Evolutionary conservation across 352 stramenopile genomes (phyloP).

Genomic region (Saprolegnia diclina): DNA sequence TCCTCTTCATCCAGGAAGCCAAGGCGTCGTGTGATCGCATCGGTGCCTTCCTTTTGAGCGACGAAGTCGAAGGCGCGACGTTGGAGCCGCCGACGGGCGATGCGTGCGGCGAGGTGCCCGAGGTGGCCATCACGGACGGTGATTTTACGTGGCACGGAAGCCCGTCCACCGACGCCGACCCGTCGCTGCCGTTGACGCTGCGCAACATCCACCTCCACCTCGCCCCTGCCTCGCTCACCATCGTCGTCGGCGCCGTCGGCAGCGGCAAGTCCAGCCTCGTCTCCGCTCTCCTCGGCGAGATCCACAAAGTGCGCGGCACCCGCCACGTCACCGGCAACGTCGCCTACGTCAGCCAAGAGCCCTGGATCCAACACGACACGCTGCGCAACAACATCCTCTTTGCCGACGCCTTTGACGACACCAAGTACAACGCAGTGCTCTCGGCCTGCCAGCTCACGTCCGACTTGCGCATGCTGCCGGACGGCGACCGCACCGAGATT

Average conservation of each 20-base stretch:
- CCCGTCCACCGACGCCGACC: slow-evolving; percentile 10
- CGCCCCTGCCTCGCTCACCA: slow-evolving; percentile 35
- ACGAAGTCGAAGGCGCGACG: slow-evolving; percentile 32
- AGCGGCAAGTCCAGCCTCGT: slow-evolving; percentile 69
- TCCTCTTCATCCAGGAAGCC: slow-evolving; percentile 42
- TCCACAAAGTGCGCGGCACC: slow-evolving; percentile 29
- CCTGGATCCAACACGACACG: slow-evolving; percentile 51
- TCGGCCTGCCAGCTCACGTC: slow-evolving; percentile 73
- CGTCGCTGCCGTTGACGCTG: slow-evolving; percentile 37
- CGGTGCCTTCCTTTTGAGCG: slow-evolving; percentile 38
- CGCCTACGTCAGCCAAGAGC: slow-evolving; percentile 45
- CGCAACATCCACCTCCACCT: slow-evolving; percentile 61
- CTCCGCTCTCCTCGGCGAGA: slow-evolving; percentile 42
- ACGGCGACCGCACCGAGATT: slow-evolving; percentile 68
- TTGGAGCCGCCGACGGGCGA: background rate
- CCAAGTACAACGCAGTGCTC: slow-evolving; percentile 59
- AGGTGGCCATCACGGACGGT: slow-evolving; percentile 33
- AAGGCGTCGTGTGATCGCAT: slow-evolving; percentile 33
- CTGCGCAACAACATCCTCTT: slow-evolving; percentile 51
- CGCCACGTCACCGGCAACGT: slow-evolving; percentile 28
- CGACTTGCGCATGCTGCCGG: slow-evolving; percentile 86
- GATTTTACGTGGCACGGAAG: slow-evolving; percentile 33
- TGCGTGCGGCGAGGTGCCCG: too few relatives aligned
- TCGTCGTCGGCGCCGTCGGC: slow-evolving; percentile 54
- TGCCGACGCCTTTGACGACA: slow-evolving; percentile 32